Base-by-base conservation (phyloP, 2,329 filamentous ascomycete species). In the Phoma sp. region DNA sequence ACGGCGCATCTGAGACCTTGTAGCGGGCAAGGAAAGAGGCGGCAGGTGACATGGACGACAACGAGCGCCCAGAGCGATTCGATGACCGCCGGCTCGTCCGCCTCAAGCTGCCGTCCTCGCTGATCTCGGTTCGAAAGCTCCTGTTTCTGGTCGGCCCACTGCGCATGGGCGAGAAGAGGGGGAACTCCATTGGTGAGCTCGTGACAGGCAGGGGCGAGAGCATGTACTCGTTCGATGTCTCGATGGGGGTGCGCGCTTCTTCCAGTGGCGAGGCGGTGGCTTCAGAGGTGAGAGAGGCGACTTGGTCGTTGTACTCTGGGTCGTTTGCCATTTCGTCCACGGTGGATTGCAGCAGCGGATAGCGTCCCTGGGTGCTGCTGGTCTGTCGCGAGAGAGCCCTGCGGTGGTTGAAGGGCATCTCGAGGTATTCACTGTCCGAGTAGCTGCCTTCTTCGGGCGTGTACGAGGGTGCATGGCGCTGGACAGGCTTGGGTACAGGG, bases 21-120 rank as follows among this genome's bases (percentile, higher is more conserved):
- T 81, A 85, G 64, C 81, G 79, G n/a, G 82, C 82, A 22, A 87
- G 74, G 60, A 85, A 87, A 17, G 80, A 81, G 40, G 82, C 82
- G 12, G 84, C 84, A 1, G 84, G 84, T 6, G 84, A 86, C 68
- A 83, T 84, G 50, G 81, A 82, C 22, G 76, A 76, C 36, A 74
- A 48, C 7, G 73, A 71, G 73, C 81, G 55, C 71, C 81, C 64
- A 63, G 83, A 84, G 22, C 81, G 79, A 25, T 77, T 77, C 13
- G 81, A 82, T 22, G 69, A 72, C 32, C 75, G 71, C 13, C 76
- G 73, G 53, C 72, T 76, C 17, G 64, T 59, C 45, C 70, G 65
- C n/a, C 73, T 63, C n/a, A 73, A 29, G 50, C 73, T 74, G n/a
- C 67, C 68, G 22, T 73, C 70, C 21, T 65, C 68, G 35, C 69